Conservation (phyloP, 2,329 filamentous ascomycete species). For the Phaeophleospora eucalypticola region DNA sequence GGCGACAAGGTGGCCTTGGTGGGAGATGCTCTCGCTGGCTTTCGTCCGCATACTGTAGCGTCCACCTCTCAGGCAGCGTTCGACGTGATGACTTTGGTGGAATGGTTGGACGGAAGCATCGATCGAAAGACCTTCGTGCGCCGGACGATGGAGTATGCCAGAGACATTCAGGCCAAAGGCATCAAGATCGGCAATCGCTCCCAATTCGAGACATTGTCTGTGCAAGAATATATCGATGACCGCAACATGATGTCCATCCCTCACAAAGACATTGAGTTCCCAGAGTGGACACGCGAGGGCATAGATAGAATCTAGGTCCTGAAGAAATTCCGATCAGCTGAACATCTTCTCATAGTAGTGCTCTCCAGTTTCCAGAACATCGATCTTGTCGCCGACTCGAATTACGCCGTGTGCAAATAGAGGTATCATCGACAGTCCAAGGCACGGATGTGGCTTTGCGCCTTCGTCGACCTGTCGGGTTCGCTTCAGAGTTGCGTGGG, state of each 20-base stretch:
- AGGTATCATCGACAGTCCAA: conserved; percentile 34
- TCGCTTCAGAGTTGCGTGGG: conserved; percentile 27
- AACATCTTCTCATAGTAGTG: conserved; percentile 32
- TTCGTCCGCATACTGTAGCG: conserved; percentile 44
- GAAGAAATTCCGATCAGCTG: background rate
- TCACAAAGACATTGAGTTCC: conserved; percentile 15
- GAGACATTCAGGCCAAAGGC: conserved; percentile 37
- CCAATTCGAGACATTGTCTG: conserved; percentile 38
- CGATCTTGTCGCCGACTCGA: conserved; percentile 30
- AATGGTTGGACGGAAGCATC: conserved; percentile 39
- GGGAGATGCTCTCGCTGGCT: conserved; percentile 45
- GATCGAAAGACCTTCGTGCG: conserved; percentile 35
- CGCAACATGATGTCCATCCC: conserved; percentile 19
- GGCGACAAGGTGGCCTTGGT: conserved; percentile 43
- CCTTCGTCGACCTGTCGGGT: conserved; percentile 30
- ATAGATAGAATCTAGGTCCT: conserved; percentile 14
- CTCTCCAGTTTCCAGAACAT: conserved; percentile 30
- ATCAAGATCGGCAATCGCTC: conserved; percentile 38
- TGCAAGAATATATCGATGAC: conserved; percentile 37
- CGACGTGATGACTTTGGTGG: conserved; percentile 39
- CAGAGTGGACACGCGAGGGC: conserved; percentile 19
- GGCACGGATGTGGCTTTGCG: conserved; percentile 29
- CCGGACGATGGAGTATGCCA: conserved; percentile 37
- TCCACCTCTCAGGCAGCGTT: conserved; percentile 46
- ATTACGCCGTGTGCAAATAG: conserved; percentile 26